A percentile compares a stretch with the other conserved stretches of the same genome.
Conservation (phyloP, 2,329 filamentous ascomycete species). For the Leptographium galeiforme region DNA sequence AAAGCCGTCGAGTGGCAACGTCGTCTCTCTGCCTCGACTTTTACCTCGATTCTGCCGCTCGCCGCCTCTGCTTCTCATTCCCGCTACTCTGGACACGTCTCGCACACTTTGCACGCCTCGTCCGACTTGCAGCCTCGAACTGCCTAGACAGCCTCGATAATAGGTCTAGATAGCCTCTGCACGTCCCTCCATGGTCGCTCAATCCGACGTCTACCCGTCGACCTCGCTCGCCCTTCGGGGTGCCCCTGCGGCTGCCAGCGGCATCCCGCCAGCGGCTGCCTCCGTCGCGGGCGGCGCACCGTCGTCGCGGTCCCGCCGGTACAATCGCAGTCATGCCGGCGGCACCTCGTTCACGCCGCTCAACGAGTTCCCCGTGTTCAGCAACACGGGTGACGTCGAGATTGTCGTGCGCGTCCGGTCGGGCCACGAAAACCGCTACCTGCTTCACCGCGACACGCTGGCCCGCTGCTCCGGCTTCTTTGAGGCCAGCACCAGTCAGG, state of each 20-base stretch:
- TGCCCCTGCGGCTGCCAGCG: slow-evolving; percentile 9
- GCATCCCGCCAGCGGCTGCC: slow-evolving; percentile 8
- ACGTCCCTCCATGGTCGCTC: slow-evolving; percentile 19
- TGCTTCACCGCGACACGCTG: slow-evolving; percentile 77
- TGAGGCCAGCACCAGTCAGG: slow-evolving; percentile 67
- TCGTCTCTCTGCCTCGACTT: not conserved
- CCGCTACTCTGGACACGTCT: no score
- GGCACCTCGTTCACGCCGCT: slow-evolving; percentile 55
- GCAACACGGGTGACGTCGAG: slow-evolving; percentile 83
- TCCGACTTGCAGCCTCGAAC: not conserved
- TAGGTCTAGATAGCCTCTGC: not conserved
- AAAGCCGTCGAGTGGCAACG: no score
- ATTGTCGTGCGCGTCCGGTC: slow-evolving; percentile 57
- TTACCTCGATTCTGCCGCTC: not conserved
- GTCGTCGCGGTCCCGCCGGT: slow-evolving; percentile 27
- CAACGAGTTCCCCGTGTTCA: slow-evolving; percentile 89
- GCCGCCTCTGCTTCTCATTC: not conserved
- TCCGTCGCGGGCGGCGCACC: slow-evolving; percentile 1
- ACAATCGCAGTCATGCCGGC: slow-evolving; percentile 70
- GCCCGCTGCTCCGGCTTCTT: slow-evolving; percentile 91
- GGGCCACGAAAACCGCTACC: slow-evolving; percentile 65
- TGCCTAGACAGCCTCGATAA: not conserved
- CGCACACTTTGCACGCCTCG: not conserved
- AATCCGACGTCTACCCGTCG: slow-evolving; percentile 17
- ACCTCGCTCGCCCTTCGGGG: slow-evolving; percentile 21